Evolutionary conservation across 495 filamentous ascomycete species (phyloP).

Genomic region (Penicillium verhagenii): DNA sequence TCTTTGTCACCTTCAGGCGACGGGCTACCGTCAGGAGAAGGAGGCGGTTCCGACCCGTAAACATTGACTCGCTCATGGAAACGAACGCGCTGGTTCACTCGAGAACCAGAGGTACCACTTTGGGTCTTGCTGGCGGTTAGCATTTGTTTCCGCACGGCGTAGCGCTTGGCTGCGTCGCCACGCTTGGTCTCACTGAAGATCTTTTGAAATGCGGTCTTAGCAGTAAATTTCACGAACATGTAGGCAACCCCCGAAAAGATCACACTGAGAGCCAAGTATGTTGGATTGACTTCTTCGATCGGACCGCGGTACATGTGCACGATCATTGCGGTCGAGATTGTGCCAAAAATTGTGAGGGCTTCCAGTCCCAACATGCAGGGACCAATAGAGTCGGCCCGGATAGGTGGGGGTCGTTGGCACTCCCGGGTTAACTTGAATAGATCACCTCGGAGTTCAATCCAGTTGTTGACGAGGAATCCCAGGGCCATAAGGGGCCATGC

Average conservation of each 20-base stretch:
- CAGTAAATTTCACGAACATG: conserved; percentile 63
- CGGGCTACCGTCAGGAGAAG: conserved; percentile 12
- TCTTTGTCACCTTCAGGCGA: conserved; percentile 16
- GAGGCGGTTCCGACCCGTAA: conserved; percentile 21
- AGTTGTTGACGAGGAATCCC: conserved; percentile 91
- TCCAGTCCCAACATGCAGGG: conserved; percentile 83
- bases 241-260: conserved; percentile 83
- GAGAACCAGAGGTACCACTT: conserved; percentile 8
- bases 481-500: conserved; percentile 87
- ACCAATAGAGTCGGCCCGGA: conserved; percentile 87
- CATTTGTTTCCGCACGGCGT: conserved; percentile 65
- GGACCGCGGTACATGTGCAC: conserved; percentile 79
- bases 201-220: conserved; percentile 65
- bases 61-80: conserved; percentile 43
- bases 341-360: conserved; percentile 89
- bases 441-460: conserved; percentile 89
- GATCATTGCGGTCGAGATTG: conserved; percentile 76
- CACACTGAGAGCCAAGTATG: conserved; percentile 74
- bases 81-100: conserved; percentile 30
- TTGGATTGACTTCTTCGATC: conserved; percentile 60
- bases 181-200: conserved; percentile 75
- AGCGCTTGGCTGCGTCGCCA: conserved; percentile 71
- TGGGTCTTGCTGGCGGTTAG: conserved; percentile 39
- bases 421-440: conserved; percentile 89
- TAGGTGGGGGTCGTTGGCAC: conserved; percentile 84